A percentile compares a stretch with the other conserved stretches of the same genome.
These are phyloP conservation scores for Cyclospora cayetanensis DNA, from an alignment of 169 alveolate genomes.

Conservation along the genomic window DNA sequence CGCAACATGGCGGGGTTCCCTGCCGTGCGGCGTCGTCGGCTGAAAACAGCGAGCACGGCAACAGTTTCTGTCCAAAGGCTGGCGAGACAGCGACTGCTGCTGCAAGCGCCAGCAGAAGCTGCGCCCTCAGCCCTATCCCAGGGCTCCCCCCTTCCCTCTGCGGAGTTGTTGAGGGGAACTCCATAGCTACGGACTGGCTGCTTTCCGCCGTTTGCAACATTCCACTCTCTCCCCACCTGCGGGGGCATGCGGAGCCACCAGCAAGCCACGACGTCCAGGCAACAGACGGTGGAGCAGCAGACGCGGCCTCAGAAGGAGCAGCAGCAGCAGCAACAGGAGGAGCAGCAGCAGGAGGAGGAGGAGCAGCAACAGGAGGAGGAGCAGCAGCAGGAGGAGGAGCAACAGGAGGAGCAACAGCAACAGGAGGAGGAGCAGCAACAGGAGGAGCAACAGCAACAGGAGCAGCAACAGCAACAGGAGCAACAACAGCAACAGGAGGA, in stretches of 20 bases:
- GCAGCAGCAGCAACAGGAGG: slow-evolving; percentile 5
- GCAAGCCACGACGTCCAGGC: too few relatives aligned
- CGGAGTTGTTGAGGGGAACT: background rate
- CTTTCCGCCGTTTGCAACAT: background rate
- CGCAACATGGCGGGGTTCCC: too few relatives aligned
- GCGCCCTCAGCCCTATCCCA: background rate
- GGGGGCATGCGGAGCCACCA: background rate
- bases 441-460: background rate
- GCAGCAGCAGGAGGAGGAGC: too few relatives aligned
- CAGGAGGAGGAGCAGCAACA: background rate
- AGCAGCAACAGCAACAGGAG: too few relatives aligned
- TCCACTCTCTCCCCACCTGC: background rate
- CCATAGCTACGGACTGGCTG: background rate
- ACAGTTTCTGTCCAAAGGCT: too few relatives aligned
- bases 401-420: slow-evolving; percentile 16
- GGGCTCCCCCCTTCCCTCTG: slow-evolving; percentile 22
- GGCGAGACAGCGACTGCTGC: background rate
- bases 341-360: background rate
- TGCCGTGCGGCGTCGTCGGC: too few relatives aligned
- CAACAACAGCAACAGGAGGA: too few relatives aligned
- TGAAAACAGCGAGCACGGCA: too few relatives aligned
- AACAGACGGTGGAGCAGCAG: background rate
- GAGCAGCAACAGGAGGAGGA: background rate
- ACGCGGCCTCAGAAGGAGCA: background rate
- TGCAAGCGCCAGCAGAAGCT: slow-evolving; percentile 7